Evolutionary conservation across 352 stramenopile genomes (phyloP).

Genomic region (Blastocystis sp.): DNA sequence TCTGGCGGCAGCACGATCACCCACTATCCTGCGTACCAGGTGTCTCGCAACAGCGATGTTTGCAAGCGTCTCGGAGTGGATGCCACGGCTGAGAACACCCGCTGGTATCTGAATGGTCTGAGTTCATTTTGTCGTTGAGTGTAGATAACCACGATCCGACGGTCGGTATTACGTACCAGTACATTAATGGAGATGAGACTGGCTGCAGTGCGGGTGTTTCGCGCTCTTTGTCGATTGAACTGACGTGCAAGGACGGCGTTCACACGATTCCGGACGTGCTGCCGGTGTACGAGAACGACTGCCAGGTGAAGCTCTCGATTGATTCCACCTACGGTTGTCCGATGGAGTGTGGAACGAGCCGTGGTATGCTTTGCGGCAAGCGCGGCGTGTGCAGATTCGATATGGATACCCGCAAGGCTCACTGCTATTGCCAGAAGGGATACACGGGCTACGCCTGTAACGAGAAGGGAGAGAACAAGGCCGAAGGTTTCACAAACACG

Average conservation of each 20-base stretch:
- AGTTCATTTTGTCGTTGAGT: neutral
- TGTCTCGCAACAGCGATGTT: neutral
- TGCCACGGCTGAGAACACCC: conserved; percentile 16
- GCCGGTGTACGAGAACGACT: neutral
- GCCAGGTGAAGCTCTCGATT: neutral
- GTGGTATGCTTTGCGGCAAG: conserved; percentile 12
- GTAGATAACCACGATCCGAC: conserved; percentile 29
- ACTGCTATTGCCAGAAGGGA: conserved; percentile 55
- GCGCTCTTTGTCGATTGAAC: conserved; percentile 9
- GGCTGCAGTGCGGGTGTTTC: neutral
- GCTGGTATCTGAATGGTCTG: conserved; percentile 4
- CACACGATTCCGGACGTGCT: conserved; percentile 47
- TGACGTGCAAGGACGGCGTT: conserved; percentile 4
- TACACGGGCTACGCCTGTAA: conserved; percentile 42
- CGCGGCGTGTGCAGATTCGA: conserved; percentile 52
- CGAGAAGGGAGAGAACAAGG: conserved; percentile 34
- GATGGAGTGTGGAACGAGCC: conserved; percentile 15
- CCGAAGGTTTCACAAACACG: conserved; percentile 54
- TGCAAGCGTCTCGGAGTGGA: conserved; percentile 23
- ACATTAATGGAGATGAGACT: conserved; percentile 44
- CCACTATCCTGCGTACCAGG: conserved; percentile 54
- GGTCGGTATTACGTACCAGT: conserved; percentile 43
- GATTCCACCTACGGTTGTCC: conserved; percentile 54
- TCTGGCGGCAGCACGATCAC: neutral
- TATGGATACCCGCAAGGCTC: conserved; percentile 10